These are phyloP conservation scores for Fusarium aywerte DNA, from an alignment of 2,329 filamentous ascomycete genomes.

Conservation along the genomic window DNA sequence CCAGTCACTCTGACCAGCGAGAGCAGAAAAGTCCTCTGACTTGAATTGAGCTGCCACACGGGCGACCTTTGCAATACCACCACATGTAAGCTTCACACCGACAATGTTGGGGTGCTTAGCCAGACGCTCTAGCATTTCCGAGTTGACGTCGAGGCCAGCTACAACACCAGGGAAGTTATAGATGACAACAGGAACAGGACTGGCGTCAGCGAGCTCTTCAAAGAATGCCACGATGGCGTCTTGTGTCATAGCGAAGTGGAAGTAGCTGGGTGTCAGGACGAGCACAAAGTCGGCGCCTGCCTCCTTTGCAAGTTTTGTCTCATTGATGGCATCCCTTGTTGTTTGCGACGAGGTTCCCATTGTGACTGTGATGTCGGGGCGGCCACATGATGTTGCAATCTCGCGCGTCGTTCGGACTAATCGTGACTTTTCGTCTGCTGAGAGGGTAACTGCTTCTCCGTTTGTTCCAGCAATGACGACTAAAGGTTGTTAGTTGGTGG, in stretches of 20 bases:
- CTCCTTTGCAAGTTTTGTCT: conserved; percentile 70
- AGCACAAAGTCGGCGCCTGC: conserved; percentile 75
- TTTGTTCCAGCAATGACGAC: conserved; percentile 78
- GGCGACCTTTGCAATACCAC: conserved; percentile 78
- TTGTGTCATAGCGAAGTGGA: conserved; percentile 70
- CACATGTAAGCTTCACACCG: conserved; percentile 77
- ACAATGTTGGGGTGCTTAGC: conserved; percentile 72
- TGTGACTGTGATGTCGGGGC: conserved; percentile 69
- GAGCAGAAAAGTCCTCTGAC: conserved; percentile 68
- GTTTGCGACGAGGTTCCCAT: conserved; percentile 74
- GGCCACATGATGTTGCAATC: conserved; percentile 66
- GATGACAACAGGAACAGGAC: conserved; percentile 71
- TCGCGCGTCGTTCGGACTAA: conserved; percentile 71
- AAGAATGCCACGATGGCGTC: conserved; percentile 72
- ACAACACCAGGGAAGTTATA: conserved; percentile 79
- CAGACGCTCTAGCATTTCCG: conserved; percentile 69
- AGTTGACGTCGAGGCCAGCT: conserved; percentile 74
- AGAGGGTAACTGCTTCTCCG: conserved; percentile 77
- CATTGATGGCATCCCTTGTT: conserved; percentile 72
- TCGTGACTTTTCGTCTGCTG: conserved; percentile 69
- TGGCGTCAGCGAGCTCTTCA: conserved; percentile 65
- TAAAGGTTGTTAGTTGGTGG: conserved; percentile 30
- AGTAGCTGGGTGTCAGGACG: conserved; percentile 77
- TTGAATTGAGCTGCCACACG: conserved; percentile 65
- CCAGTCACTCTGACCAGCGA: conserved; percentile 80